Evolutionary conservation across 2,329 filamentous ascomycete genomes (phyloP).

Genomic region (Neofusicoccum kwambonambiense): DNA sequence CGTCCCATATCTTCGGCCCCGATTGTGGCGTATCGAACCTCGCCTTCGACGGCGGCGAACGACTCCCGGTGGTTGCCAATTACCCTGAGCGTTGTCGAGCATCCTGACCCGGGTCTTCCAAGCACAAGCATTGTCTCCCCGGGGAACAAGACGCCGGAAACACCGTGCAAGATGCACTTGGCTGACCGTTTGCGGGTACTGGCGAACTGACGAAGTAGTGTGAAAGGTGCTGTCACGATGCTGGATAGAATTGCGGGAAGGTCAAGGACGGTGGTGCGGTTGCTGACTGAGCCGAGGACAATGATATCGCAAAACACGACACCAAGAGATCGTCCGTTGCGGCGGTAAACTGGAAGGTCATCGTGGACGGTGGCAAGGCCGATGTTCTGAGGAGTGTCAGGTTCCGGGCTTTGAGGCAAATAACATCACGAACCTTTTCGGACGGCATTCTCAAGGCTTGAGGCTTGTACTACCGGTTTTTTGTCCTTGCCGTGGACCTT

Average conservation of each 20-base stretch:
- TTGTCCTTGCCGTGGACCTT: background rate
- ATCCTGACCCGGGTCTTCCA: conserved; percentile 67
- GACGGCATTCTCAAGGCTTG: background rate
- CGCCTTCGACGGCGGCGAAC: conserved; percentile 57
- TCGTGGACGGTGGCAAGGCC: background rate
- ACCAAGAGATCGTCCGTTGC: conserved; percentile 50
- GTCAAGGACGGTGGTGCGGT: conserved; percentile 60
- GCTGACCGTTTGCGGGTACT: conserved; percentile 52
- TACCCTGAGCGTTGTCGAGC: conserved; percentile 69
- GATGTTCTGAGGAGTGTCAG: background rate
- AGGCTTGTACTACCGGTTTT: background rate
- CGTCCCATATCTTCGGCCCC: background rate
- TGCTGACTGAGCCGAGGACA: conserved; percentile 61
- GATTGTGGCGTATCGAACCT: conserved; percentile 47
- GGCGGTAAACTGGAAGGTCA: background rate
- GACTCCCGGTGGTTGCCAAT: conserved; percentile 63
- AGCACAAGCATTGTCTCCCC: conserved; percentile 71
- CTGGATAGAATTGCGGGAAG: conserved; percentile 56
- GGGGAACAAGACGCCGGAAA: conserved; percentile 67
- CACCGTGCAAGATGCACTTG: conserved; percentile 63
- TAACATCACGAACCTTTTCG: background rate
- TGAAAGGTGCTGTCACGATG: conserved; percentile 43
- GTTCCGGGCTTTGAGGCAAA: background rate
- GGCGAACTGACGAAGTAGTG: conserved; percentile 27
- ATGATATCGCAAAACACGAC: conserved; percentile 64